These are phyloP conservation scores for Aspergillus oerlinghausenensis DNA, from an alignment of 2,329 filamentous ascomycete species.

Conservation along the genomic window DNA sequence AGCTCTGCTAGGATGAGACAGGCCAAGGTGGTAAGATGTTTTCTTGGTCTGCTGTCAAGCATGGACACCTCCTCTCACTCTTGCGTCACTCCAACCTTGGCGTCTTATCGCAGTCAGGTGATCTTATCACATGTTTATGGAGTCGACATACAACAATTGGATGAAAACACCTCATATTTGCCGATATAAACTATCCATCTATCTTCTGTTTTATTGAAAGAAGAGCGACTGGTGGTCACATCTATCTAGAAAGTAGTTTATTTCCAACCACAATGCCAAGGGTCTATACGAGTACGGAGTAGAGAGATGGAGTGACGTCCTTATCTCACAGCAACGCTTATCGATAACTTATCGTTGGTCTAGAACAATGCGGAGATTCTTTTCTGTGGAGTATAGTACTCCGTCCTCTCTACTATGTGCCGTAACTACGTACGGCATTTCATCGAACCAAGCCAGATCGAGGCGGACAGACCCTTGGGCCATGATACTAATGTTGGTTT, in stretches of 20 bases:
- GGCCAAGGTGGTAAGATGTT: constrained; percentile 2
- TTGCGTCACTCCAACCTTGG: constrained; percentile 19
- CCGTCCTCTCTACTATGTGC: not conserved
- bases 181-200: not conserved
- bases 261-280: not conserved
- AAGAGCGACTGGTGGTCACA: not conserved
- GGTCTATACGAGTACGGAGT: not conserved
- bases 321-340: not conserved
- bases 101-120: constrained; percentile 16
- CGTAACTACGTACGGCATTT: not conserved
- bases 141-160: not conserved
- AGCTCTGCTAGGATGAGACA: not conserved
- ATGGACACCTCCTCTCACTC: constrained; percentile 9
- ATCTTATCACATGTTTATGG: not conserved
- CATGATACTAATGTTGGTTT: not conserved
- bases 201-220: not conserved
- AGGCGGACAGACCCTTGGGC: no score
- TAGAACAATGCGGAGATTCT: not conserved
- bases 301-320: not conserved
- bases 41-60: constrained; percentile 1
- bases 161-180: not conserved
- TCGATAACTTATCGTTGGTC: not conserved
- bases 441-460: not conserved
- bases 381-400: not conserved
- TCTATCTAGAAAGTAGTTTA: not conserved